Percentiles rank a stretch among this genome's conserved stretches.
phyloP scores from a whole-genome alignment of 257 asterid genomes.

The Nicotiana otophora region DNA sequence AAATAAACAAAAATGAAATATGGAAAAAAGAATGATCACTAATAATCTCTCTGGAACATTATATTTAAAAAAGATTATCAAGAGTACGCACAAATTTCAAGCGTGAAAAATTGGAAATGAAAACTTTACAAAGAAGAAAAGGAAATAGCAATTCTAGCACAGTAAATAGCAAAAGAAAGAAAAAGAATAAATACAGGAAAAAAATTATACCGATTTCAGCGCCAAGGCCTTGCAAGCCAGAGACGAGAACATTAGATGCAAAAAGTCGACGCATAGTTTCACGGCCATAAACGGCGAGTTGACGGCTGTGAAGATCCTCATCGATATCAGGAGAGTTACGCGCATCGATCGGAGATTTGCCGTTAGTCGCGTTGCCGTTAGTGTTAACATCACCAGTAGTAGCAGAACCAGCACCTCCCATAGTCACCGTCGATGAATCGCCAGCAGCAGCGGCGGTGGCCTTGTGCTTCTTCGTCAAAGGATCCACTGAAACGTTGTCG shows the following conservation, averaged over 20 bases:
- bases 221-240: slow-evolving; percentile 47
- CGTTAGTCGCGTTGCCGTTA: neutral
- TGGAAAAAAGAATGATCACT: neutral
- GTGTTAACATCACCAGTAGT: neutral
- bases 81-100: neutral
- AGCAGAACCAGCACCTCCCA: slow-evolving; percentile 16
- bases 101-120: neutral
- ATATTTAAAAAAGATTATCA: neutral
- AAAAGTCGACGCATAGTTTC: slow-evolving; percentile 45
- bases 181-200: neutral
- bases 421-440: slow-evolving; percentile 12
- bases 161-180: neutral
- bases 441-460: slow-evolving; percentile 9
- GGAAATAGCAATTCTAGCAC: neutral
- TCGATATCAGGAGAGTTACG: slow-evolving; percentile 4
- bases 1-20: neutral
- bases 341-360: slow-evolving; percentile 3
- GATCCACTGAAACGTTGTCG: neutral
- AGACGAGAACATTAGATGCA: slow-evolving; percentile 37
- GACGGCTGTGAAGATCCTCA: slow-evolving; percentile 23
- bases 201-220: slow-evolving; percentile 29
- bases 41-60: neutral
- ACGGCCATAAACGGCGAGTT: slow-evolving; percentile 26
- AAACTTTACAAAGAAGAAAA: neutral
- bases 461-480: slow-evolving; percentile 19